These are phyloP conservation scores for Auricularia heimuer DNA, from an alignment of 768 basidiomycete genomes.

Conservation along the genomic window DNA sequence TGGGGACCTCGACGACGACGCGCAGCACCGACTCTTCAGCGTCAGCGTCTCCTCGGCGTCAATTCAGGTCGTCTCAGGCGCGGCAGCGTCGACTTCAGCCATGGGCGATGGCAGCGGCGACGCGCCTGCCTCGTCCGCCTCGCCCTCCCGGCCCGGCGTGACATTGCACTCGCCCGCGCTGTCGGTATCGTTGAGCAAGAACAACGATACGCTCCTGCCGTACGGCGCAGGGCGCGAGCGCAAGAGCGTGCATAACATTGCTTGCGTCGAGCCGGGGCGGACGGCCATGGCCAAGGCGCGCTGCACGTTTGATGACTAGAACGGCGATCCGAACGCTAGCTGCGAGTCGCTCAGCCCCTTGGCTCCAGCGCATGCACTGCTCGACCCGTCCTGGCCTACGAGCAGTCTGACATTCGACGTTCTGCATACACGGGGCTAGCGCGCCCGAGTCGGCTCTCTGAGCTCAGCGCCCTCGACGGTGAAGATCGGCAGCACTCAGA, in stretches of 20 bases:
- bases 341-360: not conserved
- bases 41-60: not conserved
- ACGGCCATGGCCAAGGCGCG: constrained; percentile 38
- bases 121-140: constrained; percentile 17
- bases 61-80: not conserved
- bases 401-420: constrained; percentile 73
- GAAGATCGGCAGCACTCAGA: constrained; percentile 40
- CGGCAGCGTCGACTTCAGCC: not conserved
- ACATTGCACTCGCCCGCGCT: constrained; percentile 50
- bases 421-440: constrained; percentile 72
- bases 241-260: constrained; percentile 58
- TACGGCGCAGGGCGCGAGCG: constrained; percentile 37
- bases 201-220: constrained; percentile 11
- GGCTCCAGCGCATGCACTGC: not conserved
- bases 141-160: constrained; percentile 61
- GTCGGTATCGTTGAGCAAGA: constrained; percentile 15
- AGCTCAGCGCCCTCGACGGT: constrained; percentile 52
- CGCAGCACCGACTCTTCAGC: not conserved
- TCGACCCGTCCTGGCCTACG: not conserved
- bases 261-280: constrained; percentile 74
- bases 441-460: constrained; percentile 53
- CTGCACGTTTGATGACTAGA: not conserved
- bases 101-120: not conserved
- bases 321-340: not conserved
- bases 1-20: too few relatives aligned